Percentiles rank a stretch among this genome's conserved stretches.
Evolutionary conservation across 78 protist genomes (phyloP).

Genomic region (Emiliania huxleyi): DNA sequence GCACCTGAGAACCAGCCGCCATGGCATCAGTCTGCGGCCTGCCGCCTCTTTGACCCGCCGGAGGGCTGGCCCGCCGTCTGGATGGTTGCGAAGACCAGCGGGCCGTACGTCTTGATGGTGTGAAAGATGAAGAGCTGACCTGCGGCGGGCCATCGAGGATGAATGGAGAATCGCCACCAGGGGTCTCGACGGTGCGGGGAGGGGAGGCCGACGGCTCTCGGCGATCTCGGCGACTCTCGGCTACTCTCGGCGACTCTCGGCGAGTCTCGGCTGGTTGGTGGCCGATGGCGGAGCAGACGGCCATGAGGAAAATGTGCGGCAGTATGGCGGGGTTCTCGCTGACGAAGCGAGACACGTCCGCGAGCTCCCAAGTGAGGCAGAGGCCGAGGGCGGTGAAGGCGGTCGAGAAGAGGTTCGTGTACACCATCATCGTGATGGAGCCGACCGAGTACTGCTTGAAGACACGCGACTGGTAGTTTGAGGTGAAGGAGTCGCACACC

Average conservation of each 20-base stretch:
- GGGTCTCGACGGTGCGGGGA: too few relatives aligned
- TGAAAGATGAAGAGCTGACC: slow-evolving; percentile 57
- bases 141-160: too few relatives aligned
- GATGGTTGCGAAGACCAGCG: slow-evolving; percentile 6
- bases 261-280: too few relatives aligned
- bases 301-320: not conserved
- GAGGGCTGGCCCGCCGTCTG: slow-evolving; percentile 45
- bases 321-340: not conserved
- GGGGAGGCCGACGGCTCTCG: too few relatives aligned
- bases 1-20: too few relatives aligned
- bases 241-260: too few relatives aligned
- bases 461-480: slow-evolving; percentile 33
- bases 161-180: too few relatives aligned
- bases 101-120: slow-evolving; percentile 16
- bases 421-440: slow-evolving; percentile 28
- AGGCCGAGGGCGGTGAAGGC: not conserved
- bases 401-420: slow-evolving; percentile 16
- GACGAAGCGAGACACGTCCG: not conserved
- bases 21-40: slow-evolving; percentile 48
- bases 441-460: not conserved
- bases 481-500: slow-evolving; percentile 51
- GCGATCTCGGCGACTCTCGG: too few relatives aligned
- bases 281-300: slow-evolving; percentile 42
- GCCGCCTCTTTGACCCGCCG: not conserved
- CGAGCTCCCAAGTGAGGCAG: not conserved